Evolutionary conservation across 2,329 filamentous ascomycete genomes (phyloP), one percentile per base, ranked within the genome.

Genomic region (Arthrobotrys sinensis): DNA sequence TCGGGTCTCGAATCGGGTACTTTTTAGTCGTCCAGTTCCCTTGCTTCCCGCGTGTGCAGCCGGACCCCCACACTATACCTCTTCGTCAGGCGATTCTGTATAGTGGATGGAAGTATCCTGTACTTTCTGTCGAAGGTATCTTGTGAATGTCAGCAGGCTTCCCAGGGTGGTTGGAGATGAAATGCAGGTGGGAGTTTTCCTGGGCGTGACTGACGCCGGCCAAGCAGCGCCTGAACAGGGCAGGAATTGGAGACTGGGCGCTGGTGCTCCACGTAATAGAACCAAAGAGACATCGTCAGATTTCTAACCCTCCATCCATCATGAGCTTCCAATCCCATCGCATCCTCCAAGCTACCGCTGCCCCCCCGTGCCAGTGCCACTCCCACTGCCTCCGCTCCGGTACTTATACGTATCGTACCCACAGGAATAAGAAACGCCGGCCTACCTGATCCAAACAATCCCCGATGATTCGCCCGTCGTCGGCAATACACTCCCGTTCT

Each of bases 21-120:
- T 48, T 64, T 48, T 48, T 46, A 34, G 60, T 48, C 3, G 16
- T 16, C 40, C 10, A 46, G 11, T 24, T 36, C 21, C 43, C 43
- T 48, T 40, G 38, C 38, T 48, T 64, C 60, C 60, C 60, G 60
- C 60, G 57, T 48, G 60, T 64, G 43, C 43, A 64, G 43, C 19
- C 12, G n/a, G 40, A 60, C 16, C 55, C 34, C 36, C 55, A 40
- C 53, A 21, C 34, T 16, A 28, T 28, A 28, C 24, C 24, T 28
- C 2, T 28, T 28, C 24, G 2, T 28, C 24, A 28, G 24, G 24
- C 24, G 24, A 4, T 28, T 28, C 24, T 28, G 24, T 28, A 28
- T 28, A 4, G 4, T 28, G 24, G 2, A 2, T 4, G 24, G 24
- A 28, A 4, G 24, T 28, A 28, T 28, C 24, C 4, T 2, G 24